Evolutionary conservation across 2,329 filamentous ascomycete species (phyloP).

Genomic region (Madurella mycetomatis): DNA sequence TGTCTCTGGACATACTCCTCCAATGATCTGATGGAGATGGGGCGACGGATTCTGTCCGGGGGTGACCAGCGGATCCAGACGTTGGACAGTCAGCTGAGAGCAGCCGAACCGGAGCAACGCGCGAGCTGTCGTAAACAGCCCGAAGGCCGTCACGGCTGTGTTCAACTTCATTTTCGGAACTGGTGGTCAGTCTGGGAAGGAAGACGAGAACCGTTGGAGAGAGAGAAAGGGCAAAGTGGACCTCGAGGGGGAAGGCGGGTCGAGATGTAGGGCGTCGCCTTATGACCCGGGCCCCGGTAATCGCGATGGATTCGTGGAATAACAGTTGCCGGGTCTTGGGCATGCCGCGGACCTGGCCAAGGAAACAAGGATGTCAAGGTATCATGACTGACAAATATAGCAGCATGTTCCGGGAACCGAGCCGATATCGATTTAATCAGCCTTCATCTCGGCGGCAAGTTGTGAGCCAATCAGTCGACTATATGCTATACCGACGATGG

Average conservation of each 20-base stretch:
- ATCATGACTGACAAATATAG: conserved; percentile 28
- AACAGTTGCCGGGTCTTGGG: neutral
- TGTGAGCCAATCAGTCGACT: neutral
- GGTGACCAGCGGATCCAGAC: conserved; percentile 39
- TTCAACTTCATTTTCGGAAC: conserved; percentile 26
- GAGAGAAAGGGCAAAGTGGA: neutral
- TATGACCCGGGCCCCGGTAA: conserved; percentile 10
- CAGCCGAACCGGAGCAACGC: conserved; percentile 41
- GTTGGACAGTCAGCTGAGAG: conserved; percentile 47
- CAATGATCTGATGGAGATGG: conserved; percentile 58
- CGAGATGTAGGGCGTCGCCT: neutral
- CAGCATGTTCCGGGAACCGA: conserved; percentile 27
- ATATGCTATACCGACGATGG: neutral
- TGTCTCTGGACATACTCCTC: conserved; percentile 35
- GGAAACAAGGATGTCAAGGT: conserved; percentile 22
- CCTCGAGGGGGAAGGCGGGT: neutral
- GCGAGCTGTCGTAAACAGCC: conserved; percentile 27
- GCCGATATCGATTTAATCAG: conserved; percentile 22
- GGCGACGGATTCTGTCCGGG: conserved; percentile 46
- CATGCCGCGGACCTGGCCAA: neutral
- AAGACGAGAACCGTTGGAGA: neutral
- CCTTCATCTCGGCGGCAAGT: conserved; percentile 26
- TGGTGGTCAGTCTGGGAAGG: neutral
- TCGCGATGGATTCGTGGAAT: neutral
- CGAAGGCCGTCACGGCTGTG: conserved; percentile 23